Evolutionary conservation across 1,284 basidiomycete species (phyloP).

Genomic region (Trichosporon inkin): DNA sequence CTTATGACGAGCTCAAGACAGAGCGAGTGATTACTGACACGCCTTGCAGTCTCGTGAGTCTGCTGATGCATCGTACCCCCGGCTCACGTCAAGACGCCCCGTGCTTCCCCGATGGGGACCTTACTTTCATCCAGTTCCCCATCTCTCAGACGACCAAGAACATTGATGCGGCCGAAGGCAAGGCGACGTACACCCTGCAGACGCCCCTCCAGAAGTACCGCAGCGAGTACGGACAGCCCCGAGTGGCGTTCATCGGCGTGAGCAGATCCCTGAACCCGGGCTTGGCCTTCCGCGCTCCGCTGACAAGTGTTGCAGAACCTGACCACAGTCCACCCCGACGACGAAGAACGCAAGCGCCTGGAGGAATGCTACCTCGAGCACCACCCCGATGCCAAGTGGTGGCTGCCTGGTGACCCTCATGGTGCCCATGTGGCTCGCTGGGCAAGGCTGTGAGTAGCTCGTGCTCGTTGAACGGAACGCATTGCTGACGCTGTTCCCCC

Average conservation of each 20-base stretch:
- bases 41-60: slow-evolving; percentile 23
- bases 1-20: neutral
- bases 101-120: slow-evolving; percentile 59
- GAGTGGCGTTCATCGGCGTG: slow-evolving; percentile 60
- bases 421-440: slow-evolving; percentile 43
- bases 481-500: no score
- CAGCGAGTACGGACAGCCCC: slow-evolving; percentile 46
- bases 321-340: slow-evolving; percentile 32
- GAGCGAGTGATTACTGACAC: neutral
- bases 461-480: slow-evolving; percentile 28
- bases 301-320: slow-evolving; percentile 35
- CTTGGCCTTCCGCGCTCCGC: neutral
- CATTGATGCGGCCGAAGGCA: slow-evolving; percentile 54
- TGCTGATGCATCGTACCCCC: neutral
- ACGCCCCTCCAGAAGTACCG: slow-evolving; percentile 46
- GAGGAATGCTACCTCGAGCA: slow-evolving; percentile 35
- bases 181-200: slow-evolving; percentile 58
- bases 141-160: slow-evolving; percentile 62
- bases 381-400: slow-evolving; percentile 47
- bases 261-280: slow-evolving; percentile 19
- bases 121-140: slow-evolving; percentile 61
- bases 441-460: slow-evolving; percentile 38
- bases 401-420: slow-evolving; percentile 37
- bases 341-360: slow-evolving; percentile 26
- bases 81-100: slow-evolving; percentile 47